Evolutionary conservation across 2,329 filamentous ascomycete genomes (phyloP), one percentile per base, ranked within the genome.

Genomic region (Scopulariopsis brevicaulis): DNA sequence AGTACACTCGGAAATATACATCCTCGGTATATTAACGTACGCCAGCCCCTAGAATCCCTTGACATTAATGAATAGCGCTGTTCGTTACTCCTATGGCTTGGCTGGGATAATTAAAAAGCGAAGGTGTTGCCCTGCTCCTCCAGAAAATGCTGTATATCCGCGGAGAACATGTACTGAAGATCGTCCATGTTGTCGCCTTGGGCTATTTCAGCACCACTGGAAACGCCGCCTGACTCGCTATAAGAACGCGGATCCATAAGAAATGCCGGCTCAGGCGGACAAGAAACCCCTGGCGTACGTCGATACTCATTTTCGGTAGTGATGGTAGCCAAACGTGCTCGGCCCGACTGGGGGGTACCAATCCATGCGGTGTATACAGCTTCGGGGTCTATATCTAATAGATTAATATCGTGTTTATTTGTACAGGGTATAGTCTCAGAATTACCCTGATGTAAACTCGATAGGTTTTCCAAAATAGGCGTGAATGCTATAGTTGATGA

Each of bases 141-240:
- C 25, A 56, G 34, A 32, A 55, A 50, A 11, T 56, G 20, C 8
- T 56, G 54, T 37, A 56, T 56, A 25, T 56, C 54, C 54, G 25
- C 43, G 28, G 48, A 56, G 37, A 51, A 51, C 12, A 56, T 50
- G 28, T 48, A 48, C 46, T 35, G 40, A 50, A 56, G 28, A 1
- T 15, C 28, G 43, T 56, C 54, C 15, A 22, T 24, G 22, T 32
- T 28, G 14, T 25, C 53, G 14, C 20, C 34, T 40, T 37, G 34
- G 53, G 8, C 53, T 24, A 15, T 40, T 40, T n/a, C 20, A 24
- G 28, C 10, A 37, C 20, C 20, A n/a, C 32, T 40, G 18, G n/a
- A 20, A 37, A 40, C 12, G 10, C 24, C n/a, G n/a, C 25, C n/a
- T 11, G 53, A 40, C 20, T 55, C 53, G 28, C 53, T 32, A 22